Percentiles rank a stretch among this genome's conserved stretches.
Conservation (phyloP, 768 basidiomycete genomes). For the Cystofilobasidium bisporidii region DNA sequence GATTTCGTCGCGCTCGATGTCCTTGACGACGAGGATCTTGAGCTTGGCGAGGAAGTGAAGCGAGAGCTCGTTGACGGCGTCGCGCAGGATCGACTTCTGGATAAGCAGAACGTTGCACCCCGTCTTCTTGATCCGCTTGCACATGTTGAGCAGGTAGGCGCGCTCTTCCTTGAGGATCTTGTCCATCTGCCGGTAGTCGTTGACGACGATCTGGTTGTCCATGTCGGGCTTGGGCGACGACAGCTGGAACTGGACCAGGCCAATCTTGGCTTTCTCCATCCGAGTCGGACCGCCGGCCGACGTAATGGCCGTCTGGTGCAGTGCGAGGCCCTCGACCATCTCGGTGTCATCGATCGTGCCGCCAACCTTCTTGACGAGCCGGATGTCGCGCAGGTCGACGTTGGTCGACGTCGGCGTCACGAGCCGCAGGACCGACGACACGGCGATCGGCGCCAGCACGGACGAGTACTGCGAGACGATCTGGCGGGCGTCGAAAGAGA, state of each 20-base stretch:
- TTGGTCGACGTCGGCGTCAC: constrained; percentile 80
- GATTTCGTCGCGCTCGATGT: constrained; percentile 97
- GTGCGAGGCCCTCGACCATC: constrained; percentile 88
- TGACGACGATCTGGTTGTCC: constrained; percentile 99
- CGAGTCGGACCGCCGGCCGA: constrained; percentile 86
- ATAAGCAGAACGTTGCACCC: constrained; percentile 98
- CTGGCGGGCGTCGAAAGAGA: constrained; percentile 42
- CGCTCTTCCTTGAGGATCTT: constrained; percentile 98
- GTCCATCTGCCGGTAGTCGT: constrained; percentile 99
- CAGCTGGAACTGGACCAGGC: constrained; percentile 94
- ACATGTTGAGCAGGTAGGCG: constrained; percentile 91
- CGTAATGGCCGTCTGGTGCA: constrained; percentile 87
- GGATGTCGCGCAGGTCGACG: constrained; percentile 91
- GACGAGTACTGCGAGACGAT: constrained; percentile 99
- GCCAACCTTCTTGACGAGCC: constrained; percentile 95
- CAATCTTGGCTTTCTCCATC: constrained; percentile 97
- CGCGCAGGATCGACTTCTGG: constrained; percentile 96
- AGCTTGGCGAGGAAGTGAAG: constrained; percentile 95
- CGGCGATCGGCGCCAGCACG: constrained; percentile 95
- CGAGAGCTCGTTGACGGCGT: constrained; percentile 96
- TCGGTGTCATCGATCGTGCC: constrained; percentile 99
- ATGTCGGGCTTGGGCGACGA: constrained; percentile 98
- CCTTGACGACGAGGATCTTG: constrained; percentile 91
- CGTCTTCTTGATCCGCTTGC: constrained; percentile 99
- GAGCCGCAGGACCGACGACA: constrained; percentile 86